Percentiles rank a stretch among this genome's conserved stretches.
phyloP scores from a whole-genome alignment of 495 filamentous ascomycete genomes.

The Melanomma pulvis-pyrius region DNA sequence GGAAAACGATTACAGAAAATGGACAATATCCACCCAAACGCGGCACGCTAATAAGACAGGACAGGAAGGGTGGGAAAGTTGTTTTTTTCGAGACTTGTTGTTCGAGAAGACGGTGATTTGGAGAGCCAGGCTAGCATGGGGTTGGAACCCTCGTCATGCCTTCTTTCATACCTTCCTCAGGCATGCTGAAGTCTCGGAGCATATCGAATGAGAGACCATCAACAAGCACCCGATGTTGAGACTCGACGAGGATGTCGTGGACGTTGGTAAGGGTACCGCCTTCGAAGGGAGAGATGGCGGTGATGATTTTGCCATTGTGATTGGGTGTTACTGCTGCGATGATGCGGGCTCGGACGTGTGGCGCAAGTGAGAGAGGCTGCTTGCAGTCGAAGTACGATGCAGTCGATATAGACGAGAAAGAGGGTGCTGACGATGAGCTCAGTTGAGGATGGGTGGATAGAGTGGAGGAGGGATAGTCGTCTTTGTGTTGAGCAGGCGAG shows the following conservation, averaged over 20 bases:
- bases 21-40: not conserved
- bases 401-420: constrained; percentile 28
- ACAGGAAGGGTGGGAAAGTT: not conserved
- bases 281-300: constrained; percentile 28
- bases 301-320: constrained; percentile 8
- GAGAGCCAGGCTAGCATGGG: constrained; percentile 6
- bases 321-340: constrained; percentile 22
- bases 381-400: constrained; percentile 32
- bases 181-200: constrained; percentile 8
- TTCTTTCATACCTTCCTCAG: not conserved
- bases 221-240: constrained; percentile 18
- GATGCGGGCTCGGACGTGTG: constrained; percentile 16
- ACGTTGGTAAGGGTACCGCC: constrained; percentile 15
- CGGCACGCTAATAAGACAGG: not conserved
- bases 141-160: constrained; percentile 10
- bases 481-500: not conserved
- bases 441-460: constrained; percentile 19
- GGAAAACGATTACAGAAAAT: not conserved
- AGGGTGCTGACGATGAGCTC: constrained; percentile 26
- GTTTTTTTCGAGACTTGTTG: too few species aligned
- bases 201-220: constrained; percentile 31
- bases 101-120: not conserved
- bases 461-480: constrained; percentile 13
- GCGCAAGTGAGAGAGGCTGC: constrained; percentile 2
- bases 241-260: constrained; percentile 29